Evolutionary conservation across 1,284 basidiomycete species (phyloP), one percentile per base, ranked within the genome.

Genomic region (Heterobasidion irregulare): DNA sequence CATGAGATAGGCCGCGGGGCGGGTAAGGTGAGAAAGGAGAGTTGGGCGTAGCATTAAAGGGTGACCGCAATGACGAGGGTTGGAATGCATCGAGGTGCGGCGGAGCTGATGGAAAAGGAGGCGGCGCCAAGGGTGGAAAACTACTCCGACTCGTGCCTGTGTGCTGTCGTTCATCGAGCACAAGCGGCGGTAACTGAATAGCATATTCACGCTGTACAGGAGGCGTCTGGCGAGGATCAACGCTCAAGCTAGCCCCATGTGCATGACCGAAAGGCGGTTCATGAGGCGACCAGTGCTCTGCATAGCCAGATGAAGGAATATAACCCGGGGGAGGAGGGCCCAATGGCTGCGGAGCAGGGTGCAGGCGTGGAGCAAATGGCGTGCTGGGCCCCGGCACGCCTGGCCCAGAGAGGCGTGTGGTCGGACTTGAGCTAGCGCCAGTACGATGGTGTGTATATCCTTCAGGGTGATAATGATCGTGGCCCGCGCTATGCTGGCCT

Each of bases 11-110:
- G 7, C 53, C 53, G 43, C 41, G 32, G 61, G 77, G 66, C 64
- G 72, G 61, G 61, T 73, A 77, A 68, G 78, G 72, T 38, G 73
- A 67, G 64, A 76, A 75, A 13, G 72, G 65, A 41, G 67, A 62
- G 58, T 63, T 60, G 50, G 63, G 56, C 12, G 63, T 61, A 59
- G 45, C 54, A 49, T 34, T 16, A 35, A 50, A 48, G 19, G 47
- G 26, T 26, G 26, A 26, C 26, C 26, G 26, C 26, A 26, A 26
- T 26, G 26, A 12, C 10, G 26, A 15, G 8, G 35, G 50, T 18
- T 47, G 50, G 32, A 56, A 47, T 57, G 53, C 41, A 61, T 59
- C 47, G 53, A 56, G 43, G 16, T 46, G 46, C 36, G 48, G 53
- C 32, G 54, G 58, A 48, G 52, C 19, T 47, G 54, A 32, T 53